Conservation (phyloP, 306 rosid species). For the Luffa acutangula region DNA sequence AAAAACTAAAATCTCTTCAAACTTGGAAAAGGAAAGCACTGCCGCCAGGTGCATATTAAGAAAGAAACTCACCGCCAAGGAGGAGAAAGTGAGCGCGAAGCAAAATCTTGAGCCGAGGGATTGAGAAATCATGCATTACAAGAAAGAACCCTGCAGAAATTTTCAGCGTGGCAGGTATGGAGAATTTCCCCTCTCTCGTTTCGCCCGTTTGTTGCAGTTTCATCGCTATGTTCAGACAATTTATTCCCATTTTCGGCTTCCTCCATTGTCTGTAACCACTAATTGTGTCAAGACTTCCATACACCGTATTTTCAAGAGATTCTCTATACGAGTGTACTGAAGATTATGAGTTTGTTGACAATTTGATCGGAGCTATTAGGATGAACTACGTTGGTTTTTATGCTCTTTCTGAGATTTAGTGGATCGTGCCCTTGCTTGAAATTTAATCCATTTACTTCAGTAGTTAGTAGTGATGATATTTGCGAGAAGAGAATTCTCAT, state of each 20-base stretch:
- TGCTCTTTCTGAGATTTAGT: not conserved
- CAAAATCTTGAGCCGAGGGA: not conserved
- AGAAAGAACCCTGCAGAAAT: conserved; percentile 39
- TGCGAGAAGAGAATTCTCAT: not conserved
- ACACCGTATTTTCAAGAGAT: not conserved
- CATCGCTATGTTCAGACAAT: too few relatives aligned
- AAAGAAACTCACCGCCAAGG: not conserved
- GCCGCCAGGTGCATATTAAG: too few relatives aligned
- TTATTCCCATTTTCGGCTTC: not conserved
- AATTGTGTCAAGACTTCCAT: not conserved
- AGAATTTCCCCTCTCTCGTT: not conserved
- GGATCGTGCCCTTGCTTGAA: not conserved
- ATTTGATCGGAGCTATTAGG: not conserved
- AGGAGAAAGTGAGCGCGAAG: not conserved
- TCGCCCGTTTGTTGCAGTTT: not conserved
- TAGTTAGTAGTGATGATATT: not conserved
- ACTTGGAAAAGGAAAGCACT: too few relatives aligned
- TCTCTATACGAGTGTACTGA: not conserved
- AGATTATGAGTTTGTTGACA: not conserved
- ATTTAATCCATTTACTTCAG: not conserved
- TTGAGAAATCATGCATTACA: not conserved
- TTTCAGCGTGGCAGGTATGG: conserved; percentile 55
- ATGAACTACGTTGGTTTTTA: not conserved
- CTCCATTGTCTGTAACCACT: not conserved
- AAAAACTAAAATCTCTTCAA: too few relatives aligned